Conservation (phyloP, 2,329 filamentous ascomycete species). For the Venturiaceae sp. region DNA sequence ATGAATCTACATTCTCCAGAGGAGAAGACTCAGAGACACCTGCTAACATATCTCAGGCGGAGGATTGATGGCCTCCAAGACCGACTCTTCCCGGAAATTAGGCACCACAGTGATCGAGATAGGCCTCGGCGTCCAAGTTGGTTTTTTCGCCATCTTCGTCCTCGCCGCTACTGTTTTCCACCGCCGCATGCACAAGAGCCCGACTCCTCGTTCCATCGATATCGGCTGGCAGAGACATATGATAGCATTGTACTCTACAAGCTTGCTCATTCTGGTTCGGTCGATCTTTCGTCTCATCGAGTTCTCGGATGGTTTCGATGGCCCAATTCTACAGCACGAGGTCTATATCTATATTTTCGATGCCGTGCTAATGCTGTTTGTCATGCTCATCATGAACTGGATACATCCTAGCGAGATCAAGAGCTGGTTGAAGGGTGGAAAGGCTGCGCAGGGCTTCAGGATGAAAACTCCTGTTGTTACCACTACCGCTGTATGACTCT, state of each 20-base stretch:
- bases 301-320: constrained; percentile 34
- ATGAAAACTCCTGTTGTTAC: not conserved
- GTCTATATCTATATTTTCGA: constrained; percentile 39
- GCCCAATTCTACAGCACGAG: constrained; percentile 35
- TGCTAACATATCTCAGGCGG: constrained; percentile 21
- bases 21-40: not conserved
- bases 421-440: not conserved
- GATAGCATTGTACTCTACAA: constrained; percentile 31
- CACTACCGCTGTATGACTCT: not conserved
- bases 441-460: not conserved
- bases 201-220: constrained; percentile 10
- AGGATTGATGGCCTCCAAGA: constrained; percentile 27
- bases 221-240: constrained; percentile 29
- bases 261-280: constrained; percentile 37
- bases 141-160: constrained; percentile 42
- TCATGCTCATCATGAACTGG: constrained; percentile 30
- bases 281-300: constrained; percentile 40
- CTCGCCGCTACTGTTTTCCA: constrained; percentile 19
- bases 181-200: constrained; percentile 13
- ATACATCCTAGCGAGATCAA: constrained; percentile 20
- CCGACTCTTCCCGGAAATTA: constrained; percentile 16
- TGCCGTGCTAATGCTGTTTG: constrained; percentile 32
- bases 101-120: constrained; percentile 36
- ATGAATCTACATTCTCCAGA: too few species aligned
- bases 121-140: constrained; percentile 40